Evolutionary conservation across 257 asterid genomes (phyloP).

Genomic region (Craterostigma plantagineum): DNA sequence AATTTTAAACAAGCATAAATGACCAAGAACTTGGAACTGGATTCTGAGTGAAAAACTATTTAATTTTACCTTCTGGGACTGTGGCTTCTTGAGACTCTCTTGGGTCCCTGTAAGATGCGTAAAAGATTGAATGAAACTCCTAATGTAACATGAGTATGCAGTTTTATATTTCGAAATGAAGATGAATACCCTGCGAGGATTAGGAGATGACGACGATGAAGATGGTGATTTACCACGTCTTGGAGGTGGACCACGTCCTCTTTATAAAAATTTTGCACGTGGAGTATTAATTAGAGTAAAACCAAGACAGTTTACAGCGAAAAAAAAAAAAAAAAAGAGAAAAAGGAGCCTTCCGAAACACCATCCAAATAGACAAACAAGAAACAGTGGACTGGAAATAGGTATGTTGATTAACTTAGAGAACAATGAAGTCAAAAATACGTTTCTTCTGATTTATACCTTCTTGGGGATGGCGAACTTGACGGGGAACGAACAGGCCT

Average conservation of each 20-base stretch:
- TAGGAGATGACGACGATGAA: conserved; percentile 33
- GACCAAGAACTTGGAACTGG: background rate
- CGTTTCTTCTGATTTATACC: conserved; percentile 26
- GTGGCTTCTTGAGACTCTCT: conserved; percentile 37
- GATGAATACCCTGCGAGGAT: conserved; percentile 34
- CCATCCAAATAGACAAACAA: background rate
- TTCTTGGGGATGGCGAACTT: conserved; percentile 66
- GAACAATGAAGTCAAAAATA: background rate
- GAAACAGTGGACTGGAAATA: background rate
- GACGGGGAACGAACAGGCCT: conserved; percentile 86
- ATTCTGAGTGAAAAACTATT: background rate
- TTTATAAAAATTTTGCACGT: conserved; percentile 9
- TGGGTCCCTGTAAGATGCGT: conserved; percentile 32
- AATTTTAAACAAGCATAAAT: too few species aligned
- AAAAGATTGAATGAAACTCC: too few species aligned
- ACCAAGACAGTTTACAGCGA: background rate
- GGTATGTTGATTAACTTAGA: background rate
- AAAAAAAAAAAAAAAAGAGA: background rate
- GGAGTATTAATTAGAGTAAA: too few species aligned
- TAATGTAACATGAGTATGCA: too few species aligned
- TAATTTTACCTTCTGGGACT: conserved; percentile 36
- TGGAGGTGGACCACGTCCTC: conserved; percentile 49
- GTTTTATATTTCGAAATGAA: too few species aligned
- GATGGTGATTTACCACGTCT: conserved; percentile 41
- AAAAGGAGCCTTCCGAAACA: too few species aligned